Conservation (phyloP, 2,329 filamentous ascomycete genomes). For the Neofusicoccum sp. region DNA sequence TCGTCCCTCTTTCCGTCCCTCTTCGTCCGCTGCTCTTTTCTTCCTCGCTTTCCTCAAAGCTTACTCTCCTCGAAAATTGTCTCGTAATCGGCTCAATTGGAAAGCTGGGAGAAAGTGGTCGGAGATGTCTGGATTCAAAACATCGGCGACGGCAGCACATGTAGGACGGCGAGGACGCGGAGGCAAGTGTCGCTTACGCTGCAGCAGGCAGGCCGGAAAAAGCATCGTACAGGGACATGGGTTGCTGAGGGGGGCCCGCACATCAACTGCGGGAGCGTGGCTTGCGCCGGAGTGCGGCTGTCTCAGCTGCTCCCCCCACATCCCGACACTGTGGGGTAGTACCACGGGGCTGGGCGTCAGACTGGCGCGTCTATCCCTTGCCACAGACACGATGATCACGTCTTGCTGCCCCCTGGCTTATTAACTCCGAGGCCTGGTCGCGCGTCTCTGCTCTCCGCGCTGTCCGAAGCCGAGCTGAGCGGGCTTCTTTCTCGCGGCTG, state of each 20-base stretch:
- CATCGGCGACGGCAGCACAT: background rate
- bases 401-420: background rate
- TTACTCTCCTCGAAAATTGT: background rate
- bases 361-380: background rate
- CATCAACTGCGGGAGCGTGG: background rate
- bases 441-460: background rate
- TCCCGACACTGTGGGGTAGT: slow-evolving; percentile 14
- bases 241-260: background rate
- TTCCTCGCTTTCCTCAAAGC: background rate
- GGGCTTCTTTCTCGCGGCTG: background rate
- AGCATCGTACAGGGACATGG: background rate
- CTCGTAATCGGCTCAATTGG: no score
- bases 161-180: background rate
- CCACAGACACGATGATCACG: background rate
- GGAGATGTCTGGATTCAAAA: background rate
- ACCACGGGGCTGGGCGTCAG: background rate
- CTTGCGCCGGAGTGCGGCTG: background rate
- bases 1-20: background rate
- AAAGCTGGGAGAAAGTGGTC: background rate
- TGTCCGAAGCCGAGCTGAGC: background rate
- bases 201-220: no score
- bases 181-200: background rate
- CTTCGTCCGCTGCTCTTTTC: background rate
- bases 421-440: background rate
- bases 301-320: slow-evolving; percentile 4